Conservation (phyloP, 495 filamentous ascomycete genomes). For the Xylaria telfairii region DNA sequence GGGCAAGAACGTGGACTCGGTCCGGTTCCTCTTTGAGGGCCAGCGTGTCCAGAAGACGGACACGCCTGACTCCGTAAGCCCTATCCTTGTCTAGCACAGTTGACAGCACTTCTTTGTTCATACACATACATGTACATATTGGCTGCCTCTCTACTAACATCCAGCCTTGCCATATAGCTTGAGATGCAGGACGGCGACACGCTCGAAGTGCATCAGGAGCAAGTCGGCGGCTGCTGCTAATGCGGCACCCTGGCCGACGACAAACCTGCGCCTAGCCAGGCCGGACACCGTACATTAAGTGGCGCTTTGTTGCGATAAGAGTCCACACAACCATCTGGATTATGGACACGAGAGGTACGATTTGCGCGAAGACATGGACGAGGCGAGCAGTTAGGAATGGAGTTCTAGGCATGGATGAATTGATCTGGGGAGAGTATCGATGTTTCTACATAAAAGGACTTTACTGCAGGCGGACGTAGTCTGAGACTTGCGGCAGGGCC, state of each 20-base stretch:
- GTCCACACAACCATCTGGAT: not conserved
- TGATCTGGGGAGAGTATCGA: not conserved
- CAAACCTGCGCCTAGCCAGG: not conserved
- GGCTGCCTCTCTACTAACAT: not conserved
- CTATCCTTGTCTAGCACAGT: not conserved
- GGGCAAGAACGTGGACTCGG: conserved; percentile 81
- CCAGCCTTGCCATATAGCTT: conserved; percentile 60
- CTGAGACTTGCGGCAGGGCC: not conserved
- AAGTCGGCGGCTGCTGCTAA: conserved; percentile 75
- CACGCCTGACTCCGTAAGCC: conserved; percentile 87
- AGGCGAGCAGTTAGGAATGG: conserved; percentile 11
- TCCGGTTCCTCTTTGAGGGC: conserved; percentile 96
- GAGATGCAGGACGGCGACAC: conserved; percentile 98
- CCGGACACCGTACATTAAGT: not conserved
- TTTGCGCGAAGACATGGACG: conserved; percentile 22
- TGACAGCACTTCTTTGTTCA: not conserved
- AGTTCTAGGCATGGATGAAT: conserved; percentile 16
- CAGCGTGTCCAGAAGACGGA: conserved; percentile 86
- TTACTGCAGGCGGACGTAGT: not conserved
- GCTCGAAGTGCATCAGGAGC: conserved; percentile 97
- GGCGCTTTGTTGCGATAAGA: conserved; percentile 1
- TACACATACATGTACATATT: not conserved
- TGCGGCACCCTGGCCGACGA: not conserved
- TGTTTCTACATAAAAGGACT: not conserved
- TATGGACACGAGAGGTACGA: conserved; percentile 2